phyloP scores from a whole-genome alignment of 768 basidiomycete genomes.

The Trametes villosa region DNA sequence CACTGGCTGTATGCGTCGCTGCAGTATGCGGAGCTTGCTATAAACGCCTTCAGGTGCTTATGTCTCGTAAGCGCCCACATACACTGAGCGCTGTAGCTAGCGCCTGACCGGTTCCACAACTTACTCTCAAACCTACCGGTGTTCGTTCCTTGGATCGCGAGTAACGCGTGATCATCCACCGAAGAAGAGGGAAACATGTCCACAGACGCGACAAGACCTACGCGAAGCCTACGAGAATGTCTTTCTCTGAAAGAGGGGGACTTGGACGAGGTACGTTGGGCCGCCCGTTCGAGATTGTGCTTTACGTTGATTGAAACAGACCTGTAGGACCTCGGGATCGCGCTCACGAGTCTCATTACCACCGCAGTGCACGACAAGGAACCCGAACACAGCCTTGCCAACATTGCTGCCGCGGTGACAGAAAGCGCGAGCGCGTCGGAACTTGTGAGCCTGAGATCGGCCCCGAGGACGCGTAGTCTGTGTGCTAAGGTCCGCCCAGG shows the following conservation, averaged over 20 bases:
- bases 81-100: too few relatives aligned
- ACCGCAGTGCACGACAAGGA: conserved; percentile 23
- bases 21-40: too few relatives aligned
- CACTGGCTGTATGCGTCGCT: too few relatives aligned
- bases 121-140: too few relatives aligned
- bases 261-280: conserved; percentile 15
- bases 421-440: conserved; percentile 12
- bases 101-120: too few relatives aligned
- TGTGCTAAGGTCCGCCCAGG: conserved; percentile 32
- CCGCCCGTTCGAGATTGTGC: too few relatives aligned
- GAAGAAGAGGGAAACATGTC: neutral
- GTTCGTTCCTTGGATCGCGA: neutral
- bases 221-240: neutral
- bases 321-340: conserved; percentile 24
- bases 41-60: too few relatives aligned
- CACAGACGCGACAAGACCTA: neutral
- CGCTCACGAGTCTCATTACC: conserved; percentile 23
- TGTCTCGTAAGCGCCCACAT: too few relatives aligned
- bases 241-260: conserved; percentile 1
- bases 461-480: neutral
- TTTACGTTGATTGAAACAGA: conserved; percentile 7
- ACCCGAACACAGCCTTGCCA: conserved; percentile 15
- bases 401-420: conserved; percentile 20
- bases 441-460: conserved; percentile 19
- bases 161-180: neutral